phyloP scores from a whole-genome alignment of 805 yeast species.

The Starmerella floris region DNA sequence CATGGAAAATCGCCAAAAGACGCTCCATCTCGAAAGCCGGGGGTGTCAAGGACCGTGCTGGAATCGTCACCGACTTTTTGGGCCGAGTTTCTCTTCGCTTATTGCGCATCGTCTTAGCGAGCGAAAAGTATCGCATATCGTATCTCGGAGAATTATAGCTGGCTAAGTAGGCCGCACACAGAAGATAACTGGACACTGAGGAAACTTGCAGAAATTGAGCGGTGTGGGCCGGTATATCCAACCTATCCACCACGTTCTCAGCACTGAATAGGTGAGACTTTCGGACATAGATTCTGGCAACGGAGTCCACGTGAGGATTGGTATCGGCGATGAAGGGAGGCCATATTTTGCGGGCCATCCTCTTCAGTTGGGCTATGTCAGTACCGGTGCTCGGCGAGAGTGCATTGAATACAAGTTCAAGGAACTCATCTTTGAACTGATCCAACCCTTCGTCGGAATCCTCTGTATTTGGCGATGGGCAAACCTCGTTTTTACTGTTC shows the following conservation, averaged over 20 bases:
- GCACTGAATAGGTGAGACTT: constrained; percentile 22
- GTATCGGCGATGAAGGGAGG: constrained; percentile 25
- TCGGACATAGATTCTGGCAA: constrained; percentile 21
- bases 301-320: constrained; percentile 2
- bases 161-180: constrained; percentile 72
- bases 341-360: constrained; percentile 24
- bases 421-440: constrained; percentile 33
- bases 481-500: not conserved
- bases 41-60: constrained; percentile 54
- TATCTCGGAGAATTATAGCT: constrained; percentile 58
- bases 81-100: constrained; percentile 32
- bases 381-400: constrained; percentile 36
- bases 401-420: constrained; percentile 34
- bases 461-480: not conserved
- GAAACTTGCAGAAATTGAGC: constrained; percentile 1
- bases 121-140: constrained; percentile 61
- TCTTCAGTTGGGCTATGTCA: constrained; percentile 25
- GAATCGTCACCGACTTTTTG: constrained; percentile 37
- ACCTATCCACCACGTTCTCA: constrained; percentile 11
- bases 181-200: constrained; percentile 39
- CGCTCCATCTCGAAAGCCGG: constrained; percentile 67
- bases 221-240: not conserved
- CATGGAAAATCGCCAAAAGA: constrained; percentile 61
- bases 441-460: not conserved
- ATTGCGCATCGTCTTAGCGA: constrained; percentile 37